A percentile compares a stretch with the other conserved stretches of the same genome.
These are phyloP conservation scores for Cantharellus cinnabarinus DNA, from an alignment of 768 basidiomycete genomes.

Conservation along the genomic window DNA sequence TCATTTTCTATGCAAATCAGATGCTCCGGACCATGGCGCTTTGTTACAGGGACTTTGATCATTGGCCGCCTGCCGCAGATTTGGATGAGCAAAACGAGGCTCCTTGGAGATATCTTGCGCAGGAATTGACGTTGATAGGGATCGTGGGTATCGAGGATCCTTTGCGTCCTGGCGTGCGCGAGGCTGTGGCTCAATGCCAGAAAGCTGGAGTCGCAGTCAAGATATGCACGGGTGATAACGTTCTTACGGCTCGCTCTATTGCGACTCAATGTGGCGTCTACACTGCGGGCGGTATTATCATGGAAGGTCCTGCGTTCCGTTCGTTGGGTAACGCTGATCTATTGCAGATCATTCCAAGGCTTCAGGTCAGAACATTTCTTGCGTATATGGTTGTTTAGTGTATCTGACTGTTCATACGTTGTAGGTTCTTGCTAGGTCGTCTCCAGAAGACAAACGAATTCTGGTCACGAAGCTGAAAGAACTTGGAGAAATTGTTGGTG, in stretches of 20 bases:
- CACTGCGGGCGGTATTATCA: constrained; percentile 81
- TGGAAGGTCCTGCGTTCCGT: constrained; percentile 93
- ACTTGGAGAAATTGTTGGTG: constrained; percentile 80
- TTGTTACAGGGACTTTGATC: constrained; percentile 72
- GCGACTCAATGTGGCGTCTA: constrained; percentile 93
- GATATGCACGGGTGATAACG: constrained; percentile 98
- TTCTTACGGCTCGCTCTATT: constrained; percentile 88
- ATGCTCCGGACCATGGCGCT: constrained; percentile 84
- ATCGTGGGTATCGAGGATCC: constrained; percentile 96
- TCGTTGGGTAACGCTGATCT: constrained; percentile 48
- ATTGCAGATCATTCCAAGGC: constrained; percentile 66
- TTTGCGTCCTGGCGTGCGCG: constrained; percentile 68
- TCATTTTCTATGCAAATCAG: constrained; percentile 96
- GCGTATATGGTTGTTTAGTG: no score
- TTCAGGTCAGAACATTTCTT: constrained; percentile 27
- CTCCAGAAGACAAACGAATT: constrained; percentile 90
- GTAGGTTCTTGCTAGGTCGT: constrained; percentile 78
- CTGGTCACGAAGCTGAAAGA: constrained; percentile 74
- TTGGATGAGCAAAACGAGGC: constrained; percentile 35
- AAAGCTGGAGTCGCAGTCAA: constrained; percentile 83
- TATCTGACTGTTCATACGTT: background rate
- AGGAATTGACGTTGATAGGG: constrained; percentile 63
- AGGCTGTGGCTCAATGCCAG: constrained; percentile 75
- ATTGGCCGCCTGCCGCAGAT: constrained; percentile 53
- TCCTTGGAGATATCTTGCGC: constrained; percentile 44